Conservation (phyloP, 176 grass and related monocot species). For the Eragrostis nindensis region DNA sequence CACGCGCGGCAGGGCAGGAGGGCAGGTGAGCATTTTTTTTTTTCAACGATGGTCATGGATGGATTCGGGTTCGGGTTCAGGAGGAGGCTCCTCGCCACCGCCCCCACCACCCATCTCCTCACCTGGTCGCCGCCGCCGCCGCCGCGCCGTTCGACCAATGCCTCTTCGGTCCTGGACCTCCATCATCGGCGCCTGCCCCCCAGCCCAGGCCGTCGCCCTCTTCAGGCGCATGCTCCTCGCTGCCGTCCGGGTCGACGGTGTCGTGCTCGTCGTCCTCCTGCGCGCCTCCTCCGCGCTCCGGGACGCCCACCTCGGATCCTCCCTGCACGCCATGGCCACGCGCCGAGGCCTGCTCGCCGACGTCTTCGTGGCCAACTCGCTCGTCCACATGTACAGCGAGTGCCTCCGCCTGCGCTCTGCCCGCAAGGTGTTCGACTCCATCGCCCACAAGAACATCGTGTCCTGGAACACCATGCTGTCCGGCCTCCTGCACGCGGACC, state of each 20-base stretch:
- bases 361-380: conserved; percentile 8
- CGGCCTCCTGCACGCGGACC: conserved; percentile 40
- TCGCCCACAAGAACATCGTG: conserved; percentile 40
- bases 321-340: background rate
- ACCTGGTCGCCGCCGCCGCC: no score
- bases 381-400: conserved; percentile 1
- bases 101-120: no score
- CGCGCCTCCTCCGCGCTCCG: background rate
- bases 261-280: background rate
- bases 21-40: no score
- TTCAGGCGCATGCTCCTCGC: background rate
- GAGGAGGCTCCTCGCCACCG: no score
- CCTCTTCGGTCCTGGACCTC: background rate
- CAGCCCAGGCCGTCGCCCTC: background rate
- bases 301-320: background rate
- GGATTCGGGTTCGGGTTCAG: no score
- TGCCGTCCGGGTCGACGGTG: background rate
- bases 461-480: conserved; percentile 71
- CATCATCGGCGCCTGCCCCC: background rate
- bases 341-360: background rate
- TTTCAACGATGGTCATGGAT: no score
- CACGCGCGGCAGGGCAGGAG: no score
- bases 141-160: background rate
- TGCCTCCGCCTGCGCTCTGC: background rate
- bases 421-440: background rate